Percentiles rank a stretch among this genome's conserved stretches.
These are phyloP conservation scores for Colletotrichum incanum DNA, from an alignment of 2,329 filamentous ascomycete genomes.

Conservation along the genomic window DNA sequence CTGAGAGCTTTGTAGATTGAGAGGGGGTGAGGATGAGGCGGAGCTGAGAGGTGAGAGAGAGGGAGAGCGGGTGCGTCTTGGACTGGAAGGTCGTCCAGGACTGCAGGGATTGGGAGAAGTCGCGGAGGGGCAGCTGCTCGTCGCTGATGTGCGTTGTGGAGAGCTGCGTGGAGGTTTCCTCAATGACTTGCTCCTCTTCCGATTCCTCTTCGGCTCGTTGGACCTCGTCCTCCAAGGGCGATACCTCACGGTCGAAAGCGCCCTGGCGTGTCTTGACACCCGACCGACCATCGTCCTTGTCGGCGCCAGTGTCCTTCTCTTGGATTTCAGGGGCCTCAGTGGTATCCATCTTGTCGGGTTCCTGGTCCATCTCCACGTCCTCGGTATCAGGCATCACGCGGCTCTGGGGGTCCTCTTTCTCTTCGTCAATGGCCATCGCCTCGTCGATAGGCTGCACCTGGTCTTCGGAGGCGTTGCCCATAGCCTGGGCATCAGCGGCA, in stretches of 20 bases:
- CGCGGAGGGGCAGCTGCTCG: slow-evolving; percentile 58
- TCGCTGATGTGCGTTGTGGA: slow-evolving; percentile 80
- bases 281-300: slow-evolving; percentile 68
- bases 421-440: slow-evolving; percentile 88
- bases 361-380: slow-evolving; percentile 61
- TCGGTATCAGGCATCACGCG: slow-evolving; percentile 69
- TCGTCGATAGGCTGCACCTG: slow-evolving; percentile 90
- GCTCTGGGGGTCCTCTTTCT: slow-evolving; percentile 67
- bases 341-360: slow-evolving; percentile 63
- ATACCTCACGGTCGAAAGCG: slow-evolving; percentile 69
- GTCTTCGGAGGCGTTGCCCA: slow-evolving; percentile 90
- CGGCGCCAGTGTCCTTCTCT: slow-evolving; percentile 50
- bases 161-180: slow-evolving; percentile 74
- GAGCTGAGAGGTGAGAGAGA: slow-evolving; percentile 93
- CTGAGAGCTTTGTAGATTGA: slow-evolving; percentile 94
- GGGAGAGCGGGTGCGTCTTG: slow-evolving; percentile 87
- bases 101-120: slow-evolving; percentile 73
- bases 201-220: slow-evolving; percentile 58
- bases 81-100: slow-evolving; percentile 91
- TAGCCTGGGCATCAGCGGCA: slow-evolving; percentile 88
- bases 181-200: slow-evolving; percentile 64
- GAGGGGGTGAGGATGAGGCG: slow-evolving; percentile 96
- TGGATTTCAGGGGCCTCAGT: slow-evolving; percentile 48
- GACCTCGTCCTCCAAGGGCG: slow-evolving; percentile 56
- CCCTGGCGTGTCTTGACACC: slow-evolving; percentile 74